Evolutionary conservation across 352 stramenopile species (phyloP).

Genomic region (Globisporangium cystogenes): DNA sequence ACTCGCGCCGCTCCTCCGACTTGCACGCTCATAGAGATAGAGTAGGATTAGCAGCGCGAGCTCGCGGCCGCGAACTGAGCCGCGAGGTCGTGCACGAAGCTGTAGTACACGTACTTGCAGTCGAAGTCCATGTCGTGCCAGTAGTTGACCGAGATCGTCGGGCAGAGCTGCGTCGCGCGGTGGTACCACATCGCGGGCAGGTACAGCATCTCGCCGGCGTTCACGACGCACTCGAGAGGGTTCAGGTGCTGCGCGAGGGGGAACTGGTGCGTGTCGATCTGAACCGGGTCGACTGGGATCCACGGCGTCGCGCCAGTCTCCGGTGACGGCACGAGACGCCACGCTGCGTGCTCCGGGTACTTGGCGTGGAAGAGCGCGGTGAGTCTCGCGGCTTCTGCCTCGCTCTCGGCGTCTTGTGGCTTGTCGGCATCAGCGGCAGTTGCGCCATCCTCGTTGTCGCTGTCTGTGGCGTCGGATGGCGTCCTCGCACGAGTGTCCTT

Average conservation of each 20-base stretch:
- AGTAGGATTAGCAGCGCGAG: not conserved
- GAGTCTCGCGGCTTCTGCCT: conserved; percentile 15
- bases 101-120: conserved; percentile 85
- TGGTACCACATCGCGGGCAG: conserved; percentile 85
- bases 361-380: conserved; percentile 47
- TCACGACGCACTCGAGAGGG: conserved; percentile 64
- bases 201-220: conserved; percentile 68
- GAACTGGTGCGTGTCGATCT: conserved; percentile 47
- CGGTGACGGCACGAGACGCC: conserved; percentile 37
- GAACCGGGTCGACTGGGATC: conserved; percentile 77
- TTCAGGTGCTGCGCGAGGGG: conserved; percentile 42
- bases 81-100: conserved; percentile 62
- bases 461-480: not conserved
- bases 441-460: conserved; percentile 1
- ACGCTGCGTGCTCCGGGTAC: conserved; percentile 39
- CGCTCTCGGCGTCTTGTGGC: too few relatives aligned
- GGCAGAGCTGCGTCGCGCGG: conserved; percentile 61
- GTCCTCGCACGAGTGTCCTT: not conserved
- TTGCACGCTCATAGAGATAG: not conserved
- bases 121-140: conserved; percentile 90
- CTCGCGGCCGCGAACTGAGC: conserved; percentile 3
- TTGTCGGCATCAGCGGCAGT: not conserved
- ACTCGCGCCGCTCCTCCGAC: too few relatives aligned
- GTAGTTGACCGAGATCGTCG: conserved; percentile 86
- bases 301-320: conserved; percentile 61